Conservation (phyloP, 2,329 filamentous ascomycete species). For the Sodiomyces alkalinus region DNA sequence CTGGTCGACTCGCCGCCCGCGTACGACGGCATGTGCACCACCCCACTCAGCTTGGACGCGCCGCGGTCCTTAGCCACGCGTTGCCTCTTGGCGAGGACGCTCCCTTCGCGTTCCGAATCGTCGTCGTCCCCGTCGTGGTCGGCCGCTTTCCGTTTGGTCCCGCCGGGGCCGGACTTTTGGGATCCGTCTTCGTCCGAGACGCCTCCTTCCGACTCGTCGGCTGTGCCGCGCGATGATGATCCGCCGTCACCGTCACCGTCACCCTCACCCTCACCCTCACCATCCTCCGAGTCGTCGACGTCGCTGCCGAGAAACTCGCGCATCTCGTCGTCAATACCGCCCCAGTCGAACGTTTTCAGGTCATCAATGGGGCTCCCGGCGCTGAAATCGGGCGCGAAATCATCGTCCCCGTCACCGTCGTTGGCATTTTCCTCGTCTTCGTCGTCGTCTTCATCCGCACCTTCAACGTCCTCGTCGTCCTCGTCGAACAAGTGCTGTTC, state of each 20-base stretch:
- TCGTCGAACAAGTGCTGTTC: constrained; percentile 15
- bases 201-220: constrained; percentile 8
- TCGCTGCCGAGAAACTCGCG: constrained; percentile 54
- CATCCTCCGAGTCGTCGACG: constrained; percentile 30
- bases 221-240: constrained; percentile 4
- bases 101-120: constrained; percentile 10
- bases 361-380: constrained; percentile 37
- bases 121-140: constrained; percentile 13
- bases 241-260: constrained; percentile 14
- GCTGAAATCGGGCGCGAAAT: constrained; percentile 31
- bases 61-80: constrained; percentile 28
- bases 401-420: constrained; percentile 29
- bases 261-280: constrained; percentile 5
- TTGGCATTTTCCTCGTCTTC: no score
- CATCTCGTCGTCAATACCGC: constrained; percentile 53
- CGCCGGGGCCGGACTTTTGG: constrained; percentile 1
- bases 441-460: no score
- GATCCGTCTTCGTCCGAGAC: constrained; percentile 1
- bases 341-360: constrained; percentile 45
- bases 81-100: constrained; percentile 33
- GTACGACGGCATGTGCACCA: constrained; percentile 25
- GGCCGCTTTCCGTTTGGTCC: constrained; percentile 6
- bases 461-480: constrained; percentile 19
- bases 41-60: constrained; percentile 29
- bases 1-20: constrained; percentile 19